Percentiles rank a stretch among this genome's conserved stretches.
These are phyloP conservation scores for Gentiana dahurica DNA, from an alignment of 257 asterid species.

Conservation along the genomic window DNA sequence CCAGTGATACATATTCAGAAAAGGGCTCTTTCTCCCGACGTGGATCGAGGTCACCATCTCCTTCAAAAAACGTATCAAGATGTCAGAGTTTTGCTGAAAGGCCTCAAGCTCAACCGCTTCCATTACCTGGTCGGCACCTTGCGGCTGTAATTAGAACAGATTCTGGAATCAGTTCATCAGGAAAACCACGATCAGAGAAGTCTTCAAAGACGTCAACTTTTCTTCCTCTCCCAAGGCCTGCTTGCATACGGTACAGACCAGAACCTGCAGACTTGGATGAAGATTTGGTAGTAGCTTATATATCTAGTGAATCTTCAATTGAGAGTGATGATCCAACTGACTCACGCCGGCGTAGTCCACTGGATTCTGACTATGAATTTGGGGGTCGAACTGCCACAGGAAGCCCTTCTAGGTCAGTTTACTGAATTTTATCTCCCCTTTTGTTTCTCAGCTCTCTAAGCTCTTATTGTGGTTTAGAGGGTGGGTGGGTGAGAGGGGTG, in stretches of 20 bases:
- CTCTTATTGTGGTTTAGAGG: too few species aligned
- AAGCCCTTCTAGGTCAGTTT: slow-evolving; percentile 55
- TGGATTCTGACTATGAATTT: slow-evolving; percentile 66
- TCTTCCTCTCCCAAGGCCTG: slow-evolving; percentile 51
- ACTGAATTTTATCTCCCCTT: too few species aligned
- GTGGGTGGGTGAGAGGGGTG: too few species aligned
- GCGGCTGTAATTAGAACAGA: slow-evolving; percentile 44
- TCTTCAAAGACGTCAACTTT: slow-evolving; percentile 51
- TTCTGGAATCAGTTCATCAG: slow-evolving; percentile 52
- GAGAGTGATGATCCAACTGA: slow-evolving; percentile 81
- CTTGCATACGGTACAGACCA: slow-evolving; percentile 59
- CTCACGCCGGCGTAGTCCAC: slow-evolving; percentile 66
- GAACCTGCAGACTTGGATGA: slow-evolving; percentile 69
- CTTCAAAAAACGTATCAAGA: slow-evolving; percentile 74
- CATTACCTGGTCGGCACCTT: slow-evolving; percentile 56
- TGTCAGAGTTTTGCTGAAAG: slow-evolving; percentile 91
- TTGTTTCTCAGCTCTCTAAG: too few species aligned
- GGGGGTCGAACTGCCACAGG: slow-evolving; percentile 66
- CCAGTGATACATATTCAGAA: slow-evolving; percentile 63
- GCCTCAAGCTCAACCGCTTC: slow-evolving; percentile 81
- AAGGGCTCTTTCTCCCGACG: slow-evolving; percentile 68
- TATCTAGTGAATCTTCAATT: slow-evolving; percentile 73
- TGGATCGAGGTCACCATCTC: slow-evolving; percentile 77
- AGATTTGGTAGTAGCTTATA: slow-evolving; percentile 56
- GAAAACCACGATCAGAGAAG: slow-evolving; percentile 45